Evolutionary conservation across 345 rosid species (phyloP).

Genomic region (Mercurialis annua): DNA sequence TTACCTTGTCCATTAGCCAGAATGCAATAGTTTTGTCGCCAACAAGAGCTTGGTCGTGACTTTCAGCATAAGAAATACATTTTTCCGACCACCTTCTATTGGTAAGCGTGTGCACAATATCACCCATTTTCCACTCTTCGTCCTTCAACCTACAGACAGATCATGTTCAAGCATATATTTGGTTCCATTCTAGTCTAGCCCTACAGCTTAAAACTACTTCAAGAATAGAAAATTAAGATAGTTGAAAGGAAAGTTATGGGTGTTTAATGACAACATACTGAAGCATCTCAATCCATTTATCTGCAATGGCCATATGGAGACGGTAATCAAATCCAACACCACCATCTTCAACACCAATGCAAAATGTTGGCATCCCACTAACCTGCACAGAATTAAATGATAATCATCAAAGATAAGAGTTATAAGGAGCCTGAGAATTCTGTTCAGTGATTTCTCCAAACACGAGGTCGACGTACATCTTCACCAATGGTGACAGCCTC

Average conservation of each 20-base stretch:
- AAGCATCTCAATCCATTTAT: conserved; percentile 96
- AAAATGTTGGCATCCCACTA: conserved; percentile 97
- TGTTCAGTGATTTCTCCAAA: not conserved
- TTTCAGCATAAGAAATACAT: conserved; percentile 85
- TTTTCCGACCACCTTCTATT: conserved; percentile 91
- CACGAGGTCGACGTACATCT: conserved; percentile 59
- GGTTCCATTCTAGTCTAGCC: not conserved
- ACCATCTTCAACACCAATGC: conserved; percentile 83
- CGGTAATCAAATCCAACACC: conserved; percentile 99
- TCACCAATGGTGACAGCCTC: conserved; percentile 86
- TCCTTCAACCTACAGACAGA: conserved; percentile 63
- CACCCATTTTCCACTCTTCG: conserved; percentile 86
- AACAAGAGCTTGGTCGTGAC: conserved; percentile 99
- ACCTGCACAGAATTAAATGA: conserved; percentile 46
- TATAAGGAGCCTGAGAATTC: not conserved
- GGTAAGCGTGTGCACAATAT: conserved; percentile 64
- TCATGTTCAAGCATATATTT: conserved; percentile 12
- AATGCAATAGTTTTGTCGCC: conserved; percentile 98
- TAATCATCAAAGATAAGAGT: not conserved
- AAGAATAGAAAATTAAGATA: conserved; percentile 7
- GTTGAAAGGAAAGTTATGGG: not conserved
- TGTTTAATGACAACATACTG: conserved; percentile 42
- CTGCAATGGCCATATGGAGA: conserved; percentile 94
- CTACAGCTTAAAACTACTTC: conserved; percentile 6
- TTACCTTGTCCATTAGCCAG: conserved; percentile 99